Evolutionary conservation across 139 green algal species (phyloP), one percentile per base, ranked within the genome.

Genomic region (Nannochloris sp.): DNA sequence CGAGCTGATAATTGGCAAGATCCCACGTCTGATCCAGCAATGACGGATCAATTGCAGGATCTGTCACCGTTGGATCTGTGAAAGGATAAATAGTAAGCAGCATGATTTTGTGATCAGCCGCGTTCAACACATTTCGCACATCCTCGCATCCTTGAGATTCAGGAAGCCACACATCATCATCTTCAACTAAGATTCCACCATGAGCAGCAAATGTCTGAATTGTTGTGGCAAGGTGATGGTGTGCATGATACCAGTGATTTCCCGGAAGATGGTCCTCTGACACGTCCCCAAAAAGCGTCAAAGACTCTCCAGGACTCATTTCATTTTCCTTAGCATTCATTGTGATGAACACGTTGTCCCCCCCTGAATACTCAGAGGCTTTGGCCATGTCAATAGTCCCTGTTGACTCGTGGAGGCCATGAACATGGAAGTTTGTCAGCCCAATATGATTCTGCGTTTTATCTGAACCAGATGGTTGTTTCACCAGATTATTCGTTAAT

Each of bases 191-290:
- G 17, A 56, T 56, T 6, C 13, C 14, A 20, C 49, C 49, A 56
- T 56, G 13, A 11, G 49, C 13, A 56, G 17, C 14, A 29, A 25
- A 56, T 11, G 17, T 25, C 17, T 56, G 49, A 56, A 56, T 25
- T 20, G 49, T 28, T 56, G 49, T 56, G 10, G 14, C 17, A 56
- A 20, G 14, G 17, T 56, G 49, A 20, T 56, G 13, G 17, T 56
- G 49, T 25, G 49, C 14, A 56, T 56, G 49, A 25, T 56, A 56
- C 49, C 49, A 56, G 17, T 56, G 49, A 56, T 29, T 20, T 25
- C 49, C 49, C 23, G 49, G 49, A 16, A 56, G 49, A 56, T 56
- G 49, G 23, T 56, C 49, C 23, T 20, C 49, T 29, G 13, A 6
- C 1, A 56, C 10, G 10, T 6, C 10, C n/a, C 17, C 14, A 16